A percentile compares a stretch with the other conserved stretches of the same genome.
phyloP scores from a whole-genome alignment of 306 rosid genomes.

The Lupinus albus region DNA sequence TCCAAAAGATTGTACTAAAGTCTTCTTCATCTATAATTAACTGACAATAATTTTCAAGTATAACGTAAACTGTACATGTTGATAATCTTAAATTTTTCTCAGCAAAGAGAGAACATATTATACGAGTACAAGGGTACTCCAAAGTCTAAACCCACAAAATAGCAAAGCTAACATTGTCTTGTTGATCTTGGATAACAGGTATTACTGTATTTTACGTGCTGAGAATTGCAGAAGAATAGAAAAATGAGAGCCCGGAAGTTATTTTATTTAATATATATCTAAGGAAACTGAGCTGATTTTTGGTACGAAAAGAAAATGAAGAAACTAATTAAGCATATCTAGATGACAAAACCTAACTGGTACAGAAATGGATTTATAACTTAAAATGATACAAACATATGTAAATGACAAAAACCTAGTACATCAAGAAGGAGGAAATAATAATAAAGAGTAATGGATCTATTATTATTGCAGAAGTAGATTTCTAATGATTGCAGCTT shows the following conservation, averaged over 20 bases:
- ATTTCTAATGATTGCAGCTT: constrained; percentile 71
- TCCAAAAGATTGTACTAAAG: too few relatives aligned
- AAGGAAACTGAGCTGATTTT: not conserved
- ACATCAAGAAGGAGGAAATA: too few relatives aligned
- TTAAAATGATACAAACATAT: not conserved
- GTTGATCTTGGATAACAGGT: not conserved
- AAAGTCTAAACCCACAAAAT: too few relatives aligned
- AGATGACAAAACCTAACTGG: not conserved
- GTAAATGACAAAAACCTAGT: not conserved
- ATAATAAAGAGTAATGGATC: too few relatives aligned
- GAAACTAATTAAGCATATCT: not conserved
- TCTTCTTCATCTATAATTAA: too few relatives aligned
- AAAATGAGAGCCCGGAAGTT: not conserved
- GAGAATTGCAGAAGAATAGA: not conserved
- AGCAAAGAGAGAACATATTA: too few relatives aligned
- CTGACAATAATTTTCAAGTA: too few relatives aligned
- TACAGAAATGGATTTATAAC: not conserved
- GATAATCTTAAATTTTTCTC: too few relatives aligned
- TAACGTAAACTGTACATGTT: too few relatives aligned
- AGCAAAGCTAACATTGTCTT: too few relatives aligned
- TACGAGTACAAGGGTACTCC: too few relatives aligned
- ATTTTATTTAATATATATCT: not conserved
- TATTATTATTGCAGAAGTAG: constrained; percentile 49
- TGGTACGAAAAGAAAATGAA: not conserved
- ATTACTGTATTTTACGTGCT: too few relatives aligned